A percentile compares a stretch with the other conserved stretches of the same genome.
Evolutionary conservation across 2,329 filamentous ascomycete species (phyloP).

Genomic region (Paraconiothyrium brasiliense): DNA sequence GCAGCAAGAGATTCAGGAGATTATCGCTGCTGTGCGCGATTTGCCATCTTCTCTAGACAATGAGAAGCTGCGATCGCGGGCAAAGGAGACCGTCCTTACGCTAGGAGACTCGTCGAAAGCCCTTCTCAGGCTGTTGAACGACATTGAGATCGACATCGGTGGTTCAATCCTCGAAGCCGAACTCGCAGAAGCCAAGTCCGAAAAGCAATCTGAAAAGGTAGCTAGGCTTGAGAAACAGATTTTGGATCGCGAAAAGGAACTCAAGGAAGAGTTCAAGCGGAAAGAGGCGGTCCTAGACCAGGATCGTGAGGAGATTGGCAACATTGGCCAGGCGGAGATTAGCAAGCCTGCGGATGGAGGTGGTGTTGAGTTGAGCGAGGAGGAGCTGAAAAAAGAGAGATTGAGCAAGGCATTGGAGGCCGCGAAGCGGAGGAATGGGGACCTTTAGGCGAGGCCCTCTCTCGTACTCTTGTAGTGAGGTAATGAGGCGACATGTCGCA

Average conservation of each 20-base stretch:
- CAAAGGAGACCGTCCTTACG: constrained; percentile 38
- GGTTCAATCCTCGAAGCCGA: constrained; percentile 63
- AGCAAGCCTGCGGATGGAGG: constrained; percentile 31
- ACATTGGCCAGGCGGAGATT: constrained; percentile 38
- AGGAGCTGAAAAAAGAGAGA: constrained; percentile 57
- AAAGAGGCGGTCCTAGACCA: constrained; percentile 52
- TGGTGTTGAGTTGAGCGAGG: constrained; percentile 34
- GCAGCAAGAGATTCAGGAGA: constrained; percentile 60
- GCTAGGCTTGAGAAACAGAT: constrained; percentile 49
- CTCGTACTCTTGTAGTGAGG: not conserved
- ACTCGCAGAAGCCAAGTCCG: constrained; percentile 61
- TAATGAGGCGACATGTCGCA: not conserved
- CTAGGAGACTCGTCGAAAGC: constrained; percentile 53
- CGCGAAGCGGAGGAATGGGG: constrained; percentile 63
- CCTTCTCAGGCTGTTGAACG: constrained; percentile 55
- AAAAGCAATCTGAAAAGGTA: constrained; percentile 53
- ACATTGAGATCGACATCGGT: constrained; percentile 61
- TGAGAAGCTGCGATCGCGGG: constrained; percentile 33
- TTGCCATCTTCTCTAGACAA: constrained; percentile 48
- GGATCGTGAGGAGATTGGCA: constrained; percentile 42
- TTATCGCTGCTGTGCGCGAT: constrained; percentile 55
- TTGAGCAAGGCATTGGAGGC: constrained; percentile 61
- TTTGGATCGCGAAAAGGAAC: constrained; percentile 39
- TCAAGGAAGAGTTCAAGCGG: constrained; percentile 47
- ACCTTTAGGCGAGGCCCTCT: constrained; percentile 17